A percentile compares a stretch with the other conserved stretches of the same genome.
These are phyloP conservation scores for Botryotinia globosa DNA, from an alignment of 2,329 filamentous ascomycete species.

Conservation along the genomic window DNA sequence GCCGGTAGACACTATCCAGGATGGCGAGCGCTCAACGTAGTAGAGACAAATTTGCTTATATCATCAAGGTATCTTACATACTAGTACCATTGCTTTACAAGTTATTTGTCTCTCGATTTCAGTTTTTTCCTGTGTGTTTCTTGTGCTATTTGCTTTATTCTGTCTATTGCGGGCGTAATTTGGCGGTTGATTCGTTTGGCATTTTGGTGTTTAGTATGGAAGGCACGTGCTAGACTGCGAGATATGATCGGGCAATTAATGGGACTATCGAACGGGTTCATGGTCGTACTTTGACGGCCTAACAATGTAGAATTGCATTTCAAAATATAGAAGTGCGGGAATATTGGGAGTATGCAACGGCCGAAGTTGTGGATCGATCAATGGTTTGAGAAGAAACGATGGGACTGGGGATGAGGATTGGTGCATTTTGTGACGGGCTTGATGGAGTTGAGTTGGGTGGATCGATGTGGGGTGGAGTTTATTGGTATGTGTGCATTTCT, in stretches of 20 bases:
- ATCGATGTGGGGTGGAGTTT: not conserved
- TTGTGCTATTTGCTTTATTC: not conserved
- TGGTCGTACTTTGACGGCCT: not conserved
- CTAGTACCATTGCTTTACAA: not conserved
- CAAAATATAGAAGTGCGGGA: slow-evolving; percentile 6
- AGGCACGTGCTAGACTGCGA: not conserved
- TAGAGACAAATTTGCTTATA: not conserved
- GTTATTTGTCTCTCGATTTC: not conserved
- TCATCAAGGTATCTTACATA: not conserved
- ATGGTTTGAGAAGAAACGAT: not conserved
- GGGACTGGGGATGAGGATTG: not conserved
- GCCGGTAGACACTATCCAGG: not conserved
- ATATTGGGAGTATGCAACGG: not conserved
- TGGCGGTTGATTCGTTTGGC: not conserved
- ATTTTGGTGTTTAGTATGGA: not conserved
- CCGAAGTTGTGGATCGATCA: not conserved
- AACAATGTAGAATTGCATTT: slow-evolving; percentile 5
- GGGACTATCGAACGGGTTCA: not conserved
- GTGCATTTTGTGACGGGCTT: not conserved
- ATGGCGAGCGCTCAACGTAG: not conserved
- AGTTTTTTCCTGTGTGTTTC: not conserved
- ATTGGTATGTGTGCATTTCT: not conserved
- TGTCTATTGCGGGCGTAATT: not conserved
- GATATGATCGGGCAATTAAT: not conserved
- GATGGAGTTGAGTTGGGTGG: not conserved